Evolutionary conservation across 148 eudicot species (phyloP), one percentile per base, ranked within the genome.

Genomic region (Amaranthus hypochondriacus): DNA sequence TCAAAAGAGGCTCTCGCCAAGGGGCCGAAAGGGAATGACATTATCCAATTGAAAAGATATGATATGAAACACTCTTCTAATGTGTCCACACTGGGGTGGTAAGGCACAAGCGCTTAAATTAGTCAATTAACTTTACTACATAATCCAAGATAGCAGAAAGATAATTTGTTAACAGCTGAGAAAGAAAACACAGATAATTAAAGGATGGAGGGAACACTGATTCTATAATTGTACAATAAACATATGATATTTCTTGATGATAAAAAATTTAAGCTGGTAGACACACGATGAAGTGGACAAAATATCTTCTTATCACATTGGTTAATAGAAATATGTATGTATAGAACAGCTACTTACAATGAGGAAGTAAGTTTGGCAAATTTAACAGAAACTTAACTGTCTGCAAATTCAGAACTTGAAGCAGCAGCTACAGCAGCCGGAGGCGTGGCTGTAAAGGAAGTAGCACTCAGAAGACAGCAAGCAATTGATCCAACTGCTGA

Each of bases 321-420:
- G 12, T 28, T 61, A 21, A 5, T 71, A 43, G 64, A 57, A 57
- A 8, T 58, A 4, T 43, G 56, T 28, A 57, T 44, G 18, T 44
- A 56, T 70, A 47, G 51, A 72, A 48, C 7, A 18, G 39, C 53
- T 14, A 70, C 9, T 60, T 7, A 72, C 48, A 48, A 62, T 44
- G 62, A 13, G 10, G 6, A n/a, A 53, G 57, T 9, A 52, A 49
- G 48, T 42, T 42, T 64, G 68, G 46, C 68, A 64, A 47, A 9
- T 64, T 64, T 14, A 6, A 66, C 12, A 65, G 39, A 15, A 53
- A 13, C 65, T 62, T 85, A 77, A 92, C 95, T 92, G 78, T 92
- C 97, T 49, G 97, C 83, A 71, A 74, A 92, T 71, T 88, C 83
- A 74, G 94, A 75, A 65, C 50, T 46, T 2, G 82, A 64, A 13